Evolutionary conservation across 352 stramenopile genomes (phyloP).

Genomic region (Phytophthora vignae): DNA sequence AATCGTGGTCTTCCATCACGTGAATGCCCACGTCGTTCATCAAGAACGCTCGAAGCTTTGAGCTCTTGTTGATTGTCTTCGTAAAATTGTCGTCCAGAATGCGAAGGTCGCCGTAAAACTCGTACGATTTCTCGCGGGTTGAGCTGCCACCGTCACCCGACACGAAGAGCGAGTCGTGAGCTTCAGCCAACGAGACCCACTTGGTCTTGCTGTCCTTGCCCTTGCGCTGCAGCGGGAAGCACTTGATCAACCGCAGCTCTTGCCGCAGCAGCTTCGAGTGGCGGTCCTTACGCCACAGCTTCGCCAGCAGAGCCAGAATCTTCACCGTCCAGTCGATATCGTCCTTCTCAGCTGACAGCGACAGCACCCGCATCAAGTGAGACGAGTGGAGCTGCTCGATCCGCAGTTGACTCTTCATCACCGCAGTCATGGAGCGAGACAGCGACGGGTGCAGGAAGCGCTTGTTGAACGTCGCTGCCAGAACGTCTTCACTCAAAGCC

Average conservation of each 20-base stretch:
- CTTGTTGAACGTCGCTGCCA: slow-evolving; percentile 57
- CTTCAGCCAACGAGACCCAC: slow-evolving; percentile 60
- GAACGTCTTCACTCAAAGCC: slow-evolving; percentile 30
- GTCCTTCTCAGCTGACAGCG: slow-evolving; percentile 43
- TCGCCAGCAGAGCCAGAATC: slow-evolving; percentile 60
- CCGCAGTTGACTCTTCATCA: slow-evolving; percentile 67
- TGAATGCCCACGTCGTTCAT: slow-evolving; percentile 64
- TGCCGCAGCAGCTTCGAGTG: slow-evolving; percentile 56
- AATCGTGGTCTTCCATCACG: slow-evolving; percentile 73
- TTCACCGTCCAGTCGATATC: slow-evolving; percentile 48
- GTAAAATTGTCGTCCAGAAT: slow-evolving; percentile 59
- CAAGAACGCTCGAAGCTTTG: slow-evolving; percentile 57
- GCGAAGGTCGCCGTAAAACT: slow-evolving; percentile 50
- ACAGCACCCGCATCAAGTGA: slow-evolving; percentile 68
- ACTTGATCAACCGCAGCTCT: slow-evolving; percentile 78
- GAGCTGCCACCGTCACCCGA: slow-evolving; percentile 1
- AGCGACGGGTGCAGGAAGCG: slow-evolving; percentile 55
- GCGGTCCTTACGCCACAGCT: slow-evolving; percentile 64
- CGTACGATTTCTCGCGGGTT: slow-evolving; percentile 21
- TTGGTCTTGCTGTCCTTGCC: slow-evolving; percentile 7
- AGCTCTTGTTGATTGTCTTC: slow-evolving; percentile 26
- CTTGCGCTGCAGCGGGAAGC: slow-evolving; percentile 63
- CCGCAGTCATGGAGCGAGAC: slow-evolving; percentile 42
- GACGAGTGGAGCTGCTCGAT: slow-evolving; percentile 72
- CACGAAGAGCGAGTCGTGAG: slow-evolving; percentile 44